Conservation (phyloP, 805 yeast genomes). For the Teunomyces lycoperdinae region DNA sequence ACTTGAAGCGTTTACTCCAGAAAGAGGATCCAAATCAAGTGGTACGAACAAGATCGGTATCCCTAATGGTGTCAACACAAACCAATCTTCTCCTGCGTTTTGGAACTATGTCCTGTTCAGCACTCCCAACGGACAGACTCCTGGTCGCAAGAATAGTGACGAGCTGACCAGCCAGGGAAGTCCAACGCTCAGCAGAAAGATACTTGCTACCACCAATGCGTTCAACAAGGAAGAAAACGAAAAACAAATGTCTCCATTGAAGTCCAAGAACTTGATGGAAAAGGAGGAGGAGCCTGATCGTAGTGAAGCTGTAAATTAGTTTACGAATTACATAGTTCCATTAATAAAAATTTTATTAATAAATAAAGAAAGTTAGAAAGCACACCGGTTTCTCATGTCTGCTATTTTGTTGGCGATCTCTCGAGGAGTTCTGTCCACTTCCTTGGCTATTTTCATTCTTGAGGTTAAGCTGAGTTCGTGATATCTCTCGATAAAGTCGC, state of each 20-base stretch:
- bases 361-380: conserved; percentile 1
- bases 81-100: conserved; percentile 80
- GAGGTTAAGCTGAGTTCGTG: conserved; percentile 29
- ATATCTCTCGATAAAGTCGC: conserved; percentile 75
- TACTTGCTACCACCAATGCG: conserved; percentile 4
- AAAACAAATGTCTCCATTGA: conserved; percentile 16
- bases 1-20: conserved; percentile 45
- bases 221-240: conserved; percentile 13
- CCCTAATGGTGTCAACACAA: conserved; percentile 31
- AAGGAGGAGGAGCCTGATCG: conserved; percentile 2
- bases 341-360: neutral
- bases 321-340: neutral
- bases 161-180: conserved; percentile 38
- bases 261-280: conserved; percentile 7
- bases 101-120: conserved; percentile 88
- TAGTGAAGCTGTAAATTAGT: conserved; percentile 1
- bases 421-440: conserved; percentile 44
- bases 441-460: conserved; percentile 37
- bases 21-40: conserved; percentile 34
- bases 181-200: conserved; percentile 37
- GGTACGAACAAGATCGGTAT: conserved; percentile 19
- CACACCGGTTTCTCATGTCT: conserved; percentile 46
- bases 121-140: conserved; percentile 45
- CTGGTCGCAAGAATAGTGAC: conserved; percentile 37
- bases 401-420: conserved; percentile 52